phyloP scores from a whole-genome alignment of 164 flowering plant genomes.

The Magnolia kwangsiensis region DNA sequence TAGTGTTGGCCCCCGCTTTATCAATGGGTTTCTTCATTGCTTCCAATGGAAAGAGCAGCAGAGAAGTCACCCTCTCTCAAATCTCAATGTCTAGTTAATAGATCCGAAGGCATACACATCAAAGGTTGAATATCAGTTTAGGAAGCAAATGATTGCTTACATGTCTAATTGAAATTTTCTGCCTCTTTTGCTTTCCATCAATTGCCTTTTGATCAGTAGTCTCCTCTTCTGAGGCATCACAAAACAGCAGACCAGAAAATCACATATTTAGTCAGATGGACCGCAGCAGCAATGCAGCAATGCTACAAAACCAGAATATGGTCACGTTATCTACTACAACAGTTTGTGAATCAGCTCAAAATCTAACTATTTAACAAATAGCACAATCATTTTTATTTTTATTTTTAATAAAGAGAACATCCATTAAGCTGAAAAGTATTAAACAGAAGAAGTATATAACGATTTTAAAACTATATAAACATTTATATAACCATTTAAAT shows the following conservation, averaged over 20 bases:
- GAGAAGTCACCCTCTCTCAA: not conserved
- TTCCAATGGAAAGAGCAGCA: not conserved
- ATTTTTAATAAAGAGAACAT: not conserved
- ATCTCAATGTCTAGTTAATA: not conserved
- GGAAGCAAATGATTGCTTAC: constrained; percentile 27
- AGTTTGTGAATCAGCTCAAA: not conserved
- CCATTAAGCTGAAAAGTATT: not conserved
- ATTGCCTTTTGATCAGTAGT: constrained; percentile 25
- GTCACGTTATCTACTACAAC: not conserved
- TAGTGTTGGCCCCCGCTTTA: not conserved
- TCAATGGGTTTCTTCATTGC: not conserved
- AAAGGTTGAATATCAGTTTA: not conserved
- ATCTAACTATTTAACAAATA: not conserved
- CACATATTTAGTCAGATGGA: not conserved
- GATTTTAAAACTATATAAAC: not conserved
- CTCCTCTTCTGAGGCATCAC: constrained; percentile 47
- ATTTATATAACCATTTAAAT: not conserved
- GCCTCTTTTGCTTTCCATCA: constrained; percentile 43
- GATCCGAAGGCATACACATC: not conserved
- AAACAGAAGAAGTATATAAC: not conserved
- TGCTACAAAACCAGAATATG: not conserved
- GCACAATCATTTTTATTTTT: not conserved
- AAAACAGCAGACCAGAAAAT: not conserved
- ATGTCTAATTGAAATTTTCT: constrained; percentile 18
- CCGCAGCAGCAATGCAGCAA: not conserved